A percentile compares a stretch with the other conserved stretches of the same genome.
phyloP scores from a whole-genome alignment of 306 rosid genomes.

The Prunus mira region DNA sequence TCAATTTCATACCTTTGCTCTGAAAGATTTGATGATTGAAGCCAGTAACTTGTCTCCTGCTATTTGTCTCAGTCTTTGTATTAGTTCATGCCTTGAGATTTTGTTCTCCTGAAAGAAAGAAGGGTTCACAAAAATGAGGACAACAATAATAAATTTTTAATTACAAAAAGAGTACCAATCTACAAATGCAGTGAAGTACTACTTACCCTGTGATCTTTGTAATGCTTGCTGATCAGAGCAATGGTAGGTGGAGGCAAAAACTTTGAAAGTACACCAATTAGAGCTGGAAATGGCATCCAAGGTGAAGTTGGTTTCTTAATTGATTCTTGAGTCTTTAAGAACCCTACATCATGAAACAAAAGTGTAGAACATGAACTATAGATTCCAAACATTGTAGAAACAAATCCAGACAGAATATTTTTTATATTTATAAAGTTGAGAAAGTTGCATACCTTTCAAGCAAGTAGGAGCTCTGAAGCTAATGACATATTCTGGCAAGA shows the following conservation, averaged over 20 bases:
- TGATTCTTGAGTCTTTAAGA: conserved; percentile 29
- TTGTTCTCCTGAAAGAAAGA: conserved; percentile 46
- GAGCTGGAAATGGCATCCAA: conserved; percentile 70
- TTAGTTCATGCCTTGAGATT: conserved; percentile 55
- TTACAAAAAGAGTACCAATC: background rate
- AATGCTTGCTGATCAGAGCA: conserved; percentile 46
- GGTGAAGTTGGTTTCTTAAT: conserved; percentile 66
- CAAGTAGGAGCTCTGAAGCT: conserved; percentile 57
- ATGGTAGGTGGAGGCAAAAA: conserved; percentile 44
- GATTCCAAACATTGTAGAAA: background rate
- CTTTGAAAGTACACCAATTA: conserved; percentile 59
- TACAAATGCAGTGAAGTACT: background rate
- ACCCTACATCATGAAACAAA: conserved; percentile 34
- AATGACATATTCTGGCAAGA: conserved; percentile 64
- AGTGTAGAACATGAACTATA: background rate
- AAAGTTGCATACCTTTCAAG: conserved; percentile 36
- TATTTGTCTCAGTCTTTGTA: conserved; percentile 52
- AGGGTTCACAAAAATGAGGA: background rate
- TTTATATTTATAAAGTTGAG: background rate
- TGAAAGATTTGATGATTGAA: conserved; percentile 56
- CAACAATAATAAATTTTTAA: background rate
- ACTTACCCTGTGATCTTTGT: conserved; percentile 54
- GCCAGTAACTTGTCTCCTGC: conserved; percentile 72
- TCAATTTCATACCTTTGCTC: conserved; percentile 40
- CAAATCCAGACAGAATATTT: background rate